Evolutionary conservation across 805 yeast genomes (phyloP), one percentile per base, ranked within the genome.

Genomic region (Metschnikowia drakensbergensis): DNA sequence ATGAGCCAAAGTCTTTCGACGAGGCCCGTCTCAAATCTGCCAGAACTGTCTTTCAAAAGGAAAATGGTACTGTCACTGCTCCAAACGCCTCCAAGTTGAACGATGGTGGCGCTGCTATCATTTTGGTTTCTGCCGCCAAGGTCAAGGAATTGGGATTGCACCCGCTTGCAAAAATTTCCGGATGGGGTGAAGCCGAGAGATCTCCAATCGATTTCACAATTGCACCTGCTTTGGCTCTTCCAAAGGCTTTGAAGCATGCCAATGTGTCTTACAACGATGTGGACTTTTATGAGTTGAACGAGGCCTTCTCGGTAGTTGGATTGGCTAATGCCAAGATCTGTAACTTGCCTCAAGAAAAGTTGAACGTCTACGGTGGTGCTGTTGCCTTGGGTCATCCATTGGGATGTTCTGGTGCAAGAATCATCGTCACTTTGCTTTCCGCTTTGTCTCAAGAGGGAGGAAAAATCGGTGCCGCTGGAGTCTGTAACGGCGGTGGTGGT

Each of bases 401-500:
- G 65, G 97, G 97, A 50, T 84, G 92, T 65, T 87, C 96, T n/a
- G 97, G 97, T 69, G 95, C 96, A 41, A 81, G 97, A 77, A 80
- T 94, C 62, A 81, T 94, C 49, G 91, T 88, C 57, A 94, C 99
- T 28, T 79, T 94, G 68, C 62, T 83, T 50, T 80, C 89, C 43
- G 90, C 91, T 13, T 80, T 94, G 64, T 57, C 70, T 34, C 97
- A 92, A 74, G 98, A 94, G 76, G 74, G 72, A 51, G 77, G 77
- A 54, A 88, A 85, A 74, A 69, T 83, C 58, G 99, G 99, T 68
- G 89, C 83, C 58, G 97, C 97, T 61, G 97, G 89, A 68, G 85
- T 94, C 65, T 94, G 99, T 80, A 94, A 94, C 70, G 99, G 99
- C 76, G 99, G 99, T 63, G 99, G 99, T 67, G 99, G 99, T 67